A percentile compares a stretch with the other conserved stretches of the same genome.
phyloP scores from a whole-genome alignment of 2,329 filamentous ascomycete genomes.

The Paecilomyces sp. region DNA sequence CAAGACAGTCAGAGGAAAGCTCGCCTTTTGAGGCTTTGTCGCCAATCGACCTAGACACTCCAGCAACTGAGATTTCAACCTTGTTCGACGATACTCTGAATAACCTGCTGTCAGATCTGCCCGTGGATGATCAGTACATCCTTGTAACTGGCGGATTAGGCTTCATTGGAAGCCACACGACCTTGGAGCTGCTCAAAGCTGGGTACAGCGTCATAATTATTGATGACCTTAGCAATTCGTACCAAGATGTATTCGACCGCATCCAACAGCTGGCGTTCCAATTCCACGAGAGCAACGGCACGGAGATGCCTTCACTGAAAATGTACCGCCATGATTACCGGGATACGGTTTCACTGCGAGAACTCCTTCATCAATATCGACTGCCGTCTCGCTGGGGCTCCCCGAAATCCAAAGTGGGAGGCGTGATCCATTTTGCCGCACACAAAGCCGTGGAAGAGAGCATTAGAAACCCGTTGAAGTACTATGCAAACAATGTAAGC shows the following conservation, averaged over 20 bases:
- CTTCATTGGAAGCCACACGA: constrained; percentile 38
- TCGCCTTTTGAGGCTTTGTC: constrained; percentile 24
- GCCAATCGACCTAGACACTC: constrained; percentile 29
- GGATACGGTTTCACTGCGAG: constrained; percentile 34
- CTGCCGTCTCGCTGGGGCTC: constrained; percentile 23
- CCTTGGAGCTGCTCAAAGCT: constrained; percentile 33
- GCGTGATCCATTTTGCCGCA: constrained; percentile 64
- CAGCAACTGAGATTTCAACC: constrained; percentile 37
- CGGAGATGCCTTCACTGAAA: constrained; percentile 37
- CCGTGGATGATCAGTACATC: constrained; percentile 33
- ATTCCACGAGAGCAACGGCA: constrained; percentile 31
- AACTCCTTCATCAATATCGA: constrained; percentile 38
- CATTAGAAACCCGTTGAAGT: constrained; percentile 53
- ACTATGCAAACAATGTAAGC: constrained; percentile 62
- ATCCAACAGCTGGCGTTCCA: constrained; percentile 25
- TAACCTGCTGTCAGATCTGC: constrained; percentile 34
- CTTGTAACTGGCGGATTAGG: constrained; percentile 36
- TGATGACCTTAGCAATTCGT: constrained; percentile 36
- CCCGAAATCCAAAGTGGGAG: constrained; percentile 46
- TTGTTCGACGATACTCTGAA: constrained; percentile 39
- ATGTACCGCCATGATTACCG: constrained; percentile 45
- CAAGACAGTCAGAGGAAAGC: constrained; percentile 20
- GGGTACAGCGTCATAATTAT: constrained; percentile 36
- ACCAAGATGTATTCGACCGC: constrained; percentile 26
- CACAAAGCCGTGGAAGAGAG: constrained; percentile 61